Evolutionary conservation across 306 rosid species (phyloP).

Genomic region (Astragalus glycyphyllos): DNA sequence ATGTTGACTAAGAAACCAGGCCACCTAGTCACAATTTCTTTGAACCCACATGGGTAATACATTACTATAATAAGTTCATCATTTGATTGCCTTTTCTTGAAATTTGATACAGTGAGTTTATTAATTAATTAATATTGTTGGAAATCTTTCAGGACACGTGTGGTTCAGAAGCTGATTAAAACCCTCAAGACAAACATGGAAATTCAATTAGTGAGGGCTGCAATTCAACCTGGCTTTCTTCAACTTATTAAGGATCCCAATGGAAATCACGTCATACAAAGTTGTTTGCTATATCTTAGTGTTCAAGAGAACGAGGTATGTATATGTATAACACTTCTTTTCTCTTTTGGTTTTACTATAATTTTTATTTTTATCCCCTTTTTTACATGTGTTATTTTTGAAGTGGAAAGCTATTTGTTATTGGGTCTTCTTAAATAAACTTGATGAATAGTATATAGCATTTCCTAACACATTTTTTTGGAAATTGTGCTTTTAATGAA

Average conservation of each 20-base stretch:
- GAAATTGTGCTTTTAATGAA: background rate
- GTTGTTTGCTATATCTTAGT: slow-evolving; percentile 69
- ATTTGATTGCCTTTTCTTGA: background rate
- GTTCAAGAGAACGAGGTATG: slow-evolving; percentile 63
- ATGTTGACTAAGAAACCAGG: slow-evolving; percentile 57
- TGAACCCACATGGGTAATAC: slow-evolving; percentile 64
- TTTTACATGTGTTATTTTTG: no score
- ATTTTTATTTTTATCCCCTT: background rate
- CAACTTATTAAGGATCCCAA: slow-evolving; percentile 68
- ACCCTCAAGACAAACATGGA: slow-evolving; percentile 46
- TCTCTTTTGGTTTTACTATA: background rate
- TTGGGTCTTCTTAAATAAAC: no score
- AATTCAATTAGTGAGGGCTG: slow-evolving; percentile 51
- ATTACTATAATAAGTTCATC: no score
- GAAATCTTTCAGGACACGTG: slow-evolving; percentile 61
- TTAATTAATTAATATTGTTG: background rate
- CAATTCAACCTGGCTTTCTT: slow-evolving; percentile 70
- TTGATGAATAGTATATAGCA: background rate
- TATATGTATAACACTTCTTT: slow-evolving; percentile 26
- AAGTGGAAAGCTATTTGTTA: no score
- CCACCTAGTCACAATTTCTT: slow-evolving; percentile 60
- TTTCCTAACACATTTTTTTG: background rate
- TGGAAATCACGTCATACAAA: slow-evolving; percentile 72
- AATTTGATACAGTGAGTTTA: background rate
- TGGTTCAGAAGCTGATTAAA: slow-evolving; percentile 74